These are phyloP conservation scores for Dionaea muscipula DNA, from an alignment of 179 eudicot species.

Conservation along the genomic window DNA sequence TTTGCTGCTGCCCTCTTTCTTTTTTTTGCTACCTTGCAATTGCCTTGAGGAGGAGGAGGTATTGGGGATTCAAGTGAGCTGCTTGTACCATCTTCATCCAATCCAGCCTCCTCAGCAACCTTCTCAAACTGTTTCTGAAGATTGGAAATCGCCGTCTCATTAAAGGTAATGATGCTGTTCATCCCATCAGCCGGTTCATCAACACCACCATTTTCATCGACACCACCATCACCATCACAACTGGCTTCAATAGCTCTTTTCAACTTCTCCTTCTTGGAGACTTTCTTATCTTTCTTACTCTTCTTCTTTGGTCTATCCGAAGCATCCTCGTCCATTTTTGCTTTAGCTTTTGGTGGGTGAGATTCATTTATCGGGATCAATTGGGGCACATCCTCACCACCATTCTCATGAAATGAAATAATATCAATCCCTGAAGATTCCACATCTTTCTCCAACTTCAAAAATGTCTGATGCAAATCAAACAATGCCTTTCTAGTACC, in stretches of 20 bases:
- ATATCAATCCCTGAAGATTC: constrained; percentile 37
- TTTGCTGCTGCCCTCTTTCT: constrained; percentile 65
- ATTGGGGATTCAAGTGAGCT: too few species aligned
- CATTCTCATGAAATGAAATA: constrained; percentile 26
- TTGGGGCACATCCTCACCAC: constrained; percentile 32
- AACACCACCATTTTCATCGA: constrained; percentile 16
- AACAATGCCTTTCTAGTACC: constrained; percentile 70
- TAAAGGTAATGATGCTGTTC: constrained; percentile 15
- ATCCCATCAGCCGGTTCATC: constrained; percentile 12
- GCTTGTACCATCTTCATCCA: constrained; percentile 37
- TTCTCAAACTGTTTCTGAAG: constrained; percentile 85
- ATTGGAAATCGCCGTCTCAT: constrained; percentile 49
- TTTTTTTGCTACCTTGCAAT: constrained; percentile 32
- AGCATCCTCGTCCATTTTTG: constrained; percentile 4
- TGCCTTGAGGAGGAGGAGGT: constrained; percentile 17
- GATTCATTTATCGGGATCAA: constrained; percentile 32
- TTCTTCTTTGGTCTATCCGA: constrained; percentile 16
- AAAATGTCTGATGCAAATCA: constrained; percentile 53
- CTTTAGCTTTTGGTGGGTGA: constrained; percentile 1
- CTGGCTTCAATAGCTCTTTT: constrained; percentile 10
- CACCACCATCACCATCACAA: constrained; percentile 9
- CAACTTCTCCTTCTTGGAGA: constrained; percentile 24
- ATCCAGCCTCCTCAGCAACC: constrained; percentile 62
- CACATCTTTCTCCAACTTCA: constrained; percentile 74
- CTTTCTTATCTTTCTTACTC: constrained; percentile 24